Base-by-base conservation (phyloP, 2,329 filamentous ascomycete genomes). In the Monilinia polystroma region DNA sequence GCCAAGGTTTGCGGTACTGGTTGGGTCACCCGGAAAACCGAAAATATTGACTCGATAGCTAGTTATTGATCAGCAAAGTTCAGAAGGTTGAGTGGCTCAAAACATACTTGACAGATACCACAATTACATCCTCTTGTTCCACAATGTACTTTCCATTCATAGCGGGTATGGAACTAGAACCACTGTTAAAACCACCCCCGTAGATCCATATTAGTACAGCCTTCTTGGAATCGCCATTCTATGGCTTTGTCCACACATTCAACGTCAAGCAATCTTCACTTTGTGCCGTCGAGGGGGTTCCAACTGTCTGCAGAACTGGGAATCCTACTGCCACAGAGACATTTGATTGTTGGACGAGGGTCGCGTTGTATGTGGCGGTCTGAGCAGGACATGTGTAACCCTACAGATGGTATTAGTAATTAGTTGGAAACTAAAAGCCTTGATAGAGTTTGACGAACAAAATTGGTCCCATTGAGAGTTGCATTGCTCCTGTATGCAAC, bases 1-100 rank as follows among this genome's bases (percentile, higher is more conserved):
- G 1, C 88, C 89, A 12, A 88, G 77, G 69, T 92, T 92, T 1
- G 68, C 67, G 7, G 68, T 64, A 7, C 67, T 62, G 6, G 38
- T 45, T 7, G 72, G 73, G 8, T 75, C 74, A 26, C 77, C 77
- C 7, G 78, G 77, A 63, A 78, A 79, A 2, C 78, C 78, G 45
- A 79, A 76, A 52, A 80, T 77, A 52, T 75, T 76, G 43, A 79
- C 68, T 52, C 78, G 74, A 58, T 79, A 80, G 66, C 78, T 79
- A 58, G 8, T 20, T 72, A 18, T 66, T 59, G 11, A 35, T 60
- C 7, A 55, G 57, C 10, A 14, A 41, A 49, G 29, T 11, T 35
- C n/a, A 68, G 68, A n/a, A 54, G 55, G 29, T 64, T 63, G 23
- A 69, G 75, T 11, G 70, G 69, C 38, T 26, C 29, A 41, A 7